These are phyloP conservation scores for Nicotiana otophora DNA, from an alignment of 257 asterid genomes.

Conservation along the genomic window DNA sequence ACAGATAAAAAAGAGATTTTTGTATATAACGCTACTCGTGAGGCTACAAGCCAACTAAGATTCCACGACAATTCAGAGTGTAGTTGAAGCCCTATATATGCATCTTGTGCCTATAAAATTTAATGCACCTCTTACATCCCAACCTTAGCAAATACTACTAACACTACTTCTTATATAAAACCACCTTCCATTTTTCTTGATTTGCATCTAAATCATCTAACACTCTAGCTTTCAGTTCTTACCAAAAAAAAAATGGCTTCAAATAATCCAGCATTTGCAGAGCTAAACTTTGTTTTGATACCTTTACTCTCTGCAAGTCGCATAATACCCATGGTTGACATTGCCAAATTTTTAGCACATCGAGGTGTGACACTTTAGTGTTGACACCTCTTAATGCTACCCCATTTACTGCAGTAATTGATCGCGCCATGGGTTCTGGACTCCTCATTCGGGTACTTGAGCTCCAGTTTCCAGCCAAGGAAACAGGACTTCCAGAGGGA, in stretches of 20 bases:
- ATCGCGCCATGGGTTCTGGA: neutral
- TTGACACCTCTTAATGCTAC: neutral
- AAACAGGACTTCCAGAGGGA: neutral
- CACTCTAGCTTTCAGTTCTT: neutral
- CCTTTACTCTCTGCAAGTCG: slow-evolving; percentile 9
- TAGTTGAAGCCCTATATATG: too few species aligned
- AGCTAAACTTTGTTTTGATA: slow-evolving; percentile 1
- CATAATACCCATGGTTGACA: slow-evolving; percentile 6
- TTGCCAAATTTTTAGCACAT: neutral
- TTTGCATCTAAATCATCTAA: too few species aligned
- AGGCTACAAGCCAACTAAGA: too few species aligned
- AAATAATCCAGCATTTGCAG: neutral
- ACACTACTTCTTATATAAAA: too few species aligned
- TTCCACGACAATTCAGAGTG: too few species aligned
- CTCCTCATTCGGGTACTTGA: neutral
- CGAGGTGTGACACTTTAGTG: neutral
- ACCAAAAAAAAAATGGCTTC: neutral
- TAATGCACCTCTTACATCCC: neutral
- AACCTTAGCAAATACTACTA: neutral
- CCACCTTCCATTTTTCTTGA: too few species aligned
- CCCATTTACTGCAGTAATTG: neutral
- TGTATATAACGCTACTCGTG: too few species aligned
- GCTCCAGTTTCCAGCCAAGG: neutral
- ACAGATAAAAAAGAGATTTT: too few species aligned
- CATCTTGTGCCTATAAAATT: too few species aligned